Conservation (phyloP, 768 basidiomycete species). For the Hypholoma fasciculare region DNA sequence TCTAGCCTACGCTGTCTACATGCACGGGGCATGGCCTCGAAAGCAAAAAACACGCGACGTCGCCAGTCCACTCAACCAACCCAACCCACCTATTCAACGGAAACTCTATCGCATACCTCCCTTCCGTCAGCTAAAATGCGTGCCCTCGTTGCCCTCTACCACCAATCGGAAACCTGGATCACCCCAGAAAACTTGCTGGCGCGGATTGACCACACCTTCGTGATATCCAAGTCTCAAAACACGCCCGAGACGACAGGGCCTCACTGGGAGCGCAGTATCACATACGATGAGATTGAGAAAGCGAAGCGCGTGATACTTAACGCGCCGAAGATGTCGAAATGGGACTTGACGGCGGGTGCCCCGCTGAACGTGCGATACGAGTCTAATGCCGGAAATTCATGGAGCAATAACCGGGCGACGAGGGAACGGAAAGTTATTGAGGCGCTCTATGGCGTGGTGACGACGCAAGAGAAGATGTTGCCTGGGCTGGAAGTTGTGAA, state of each 20-base stretch:
- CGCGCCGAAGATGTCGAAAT: conserved; percentile 39
- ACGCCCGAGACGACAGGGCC: neutral
- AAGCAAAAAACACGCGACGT: neutral
- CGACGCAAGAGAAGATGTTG: conserved; percentile 18
- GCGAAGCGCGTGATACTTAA: conserved; percentile 16
- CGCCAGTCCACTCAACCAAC: neutral
- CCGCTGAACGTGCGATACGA: neutral
- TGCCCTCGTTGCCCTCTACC: conserved; percentile 76
- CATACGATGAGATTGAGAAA: conserved; percentile 20
- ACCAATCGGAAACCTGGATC: conserved; percentile 71
- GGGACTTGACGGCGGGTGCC: conserved; percentile 20
- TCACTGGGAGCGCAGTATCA: neutral
- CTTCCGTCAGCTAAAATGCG: conserved; percentile 64
- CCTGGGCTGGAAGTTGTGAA: conserved; percentile 51
- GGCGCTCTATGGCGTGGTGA: conserved; percentile 54
- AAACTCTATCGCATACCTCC: conserved; percentile 25
- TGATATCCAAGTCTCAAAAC: conserved; percentile 12
- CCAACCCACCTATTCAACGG: conserved; percentile 18
- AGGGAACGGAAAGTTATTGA: conserved; percentile 48
- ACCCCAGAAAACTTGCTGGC: conserved; percentile 67
- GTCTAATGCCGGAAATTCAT: conserved; percentile 12
- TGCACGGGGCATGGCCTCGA: conserved; percentile 12
- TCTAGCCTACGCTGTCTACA: conserved; percentile 10
- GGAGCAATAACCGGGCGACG: conserved; percentile 25
- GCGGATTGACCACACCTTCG: conserved; percentile 67